Evolutionary conservation across 2,329 filamentous ascomycete species (phyloP).

Genomic region (Cryphonectria japonica): DNA sequence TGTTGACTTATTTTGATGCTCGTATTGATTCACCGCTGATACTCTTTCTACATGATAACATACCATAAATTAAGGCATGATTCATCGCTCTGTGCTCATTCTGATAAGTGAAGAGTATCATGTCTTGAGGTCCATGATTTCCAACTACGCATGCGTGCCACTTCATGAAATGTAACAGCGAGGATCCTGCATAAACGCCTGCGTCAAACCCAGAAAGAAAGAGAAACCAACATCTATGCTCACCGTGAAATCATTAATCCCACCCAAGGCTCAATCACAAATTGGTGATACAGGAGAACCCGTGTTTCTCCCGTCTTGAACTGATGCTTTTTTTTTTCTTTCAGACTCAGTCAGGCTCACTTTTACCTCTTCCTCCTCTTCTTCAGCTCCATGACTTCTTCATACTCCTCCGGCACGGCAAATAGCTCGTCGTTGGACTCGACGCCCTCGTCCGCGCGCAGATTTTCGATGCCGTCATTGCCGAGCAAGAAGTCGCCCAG

Average conservation of each 20-base stretch:
- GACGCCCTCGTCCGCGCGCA: conserved; percentile 34
- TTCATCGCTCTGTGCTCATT: conserved; percentile 3
- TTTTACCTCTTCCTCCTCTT: conserved; percentile 22
- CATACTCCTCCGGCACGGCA: conserved; percentile 19
- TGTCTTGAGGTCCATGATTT: background rate
- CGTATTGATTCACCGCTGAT: background rate
- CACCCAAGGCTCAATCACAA: background rate
- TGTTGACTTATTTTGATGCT: background rate
- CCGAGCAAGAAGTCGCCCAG: conserved; percentile 79
- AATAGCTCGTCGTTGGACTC: conserved; percentile 28
- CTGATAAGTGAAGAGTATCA: background rate
- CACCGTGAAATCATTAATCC: background rate
- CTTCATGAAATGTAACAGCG: background rate
- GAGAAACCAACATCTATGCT: background rate
- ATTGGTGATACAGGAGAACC: background rate
- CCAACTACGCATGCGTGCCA: background rate
- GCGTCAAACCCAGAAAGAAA: background rate
- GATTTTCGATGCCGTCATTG: conserved; percentile 66
- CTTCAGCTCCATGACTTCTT: conserved; percentile 27
- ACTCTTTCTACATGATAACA: background rate
- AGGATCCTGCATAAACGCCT: background rate
- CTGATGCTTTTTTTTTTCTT: background rate
- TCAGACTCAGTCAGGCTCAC: background rate
- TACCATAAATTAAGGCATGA: background rate
- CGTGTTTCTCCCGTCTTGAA: no score